Percentiles rank a stretch among this genome's conserved stretches.
phyloP scores from a whole-genome alignment of 768 basidiomycete genomes.

The Filobasidium wieringae region DNA sequence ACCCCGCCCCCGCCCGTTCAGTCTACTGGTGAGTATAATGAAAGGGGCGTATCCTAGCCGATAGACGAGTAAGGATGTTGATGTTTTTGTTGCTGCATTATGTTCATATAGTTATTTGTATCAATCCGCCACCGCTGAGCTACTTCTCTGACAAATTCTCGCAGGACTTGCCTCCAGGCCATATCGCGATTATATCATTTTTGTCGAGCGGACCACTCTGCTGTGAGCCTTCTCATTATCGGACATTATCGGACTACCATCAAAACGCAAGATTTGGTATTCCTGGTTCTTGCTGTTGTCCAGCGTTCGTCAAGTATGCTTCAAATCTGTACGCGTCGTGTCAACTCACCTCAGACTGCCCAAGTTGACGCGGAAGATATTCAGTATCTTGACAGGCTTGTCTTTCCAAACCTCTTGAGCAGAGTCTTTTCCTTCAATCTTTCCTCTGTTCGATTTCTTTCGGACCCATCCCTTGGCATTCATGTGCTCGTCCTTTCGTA shows the following conservation, averaged over 20 bases:
- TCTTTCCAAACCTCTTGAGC: slow-evolving; percentile 1
- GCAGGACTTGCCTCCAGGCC: too few species aligned
- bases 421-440: background rate
- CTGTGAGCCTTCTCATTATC: slow-evolving; percentile 46
- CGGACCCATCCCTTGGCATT: slow-evolving; percentile 25
- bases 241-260: slow-evolving; percentile 54
- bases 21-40: too few species aligned
- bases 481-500: slow-evolving; percentile 21
- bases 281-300: slow-evolving; percentile 46
- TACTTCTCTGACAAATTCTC: too few species aligned
- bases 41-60: too few species aligned
- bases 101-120: too few species aligned
- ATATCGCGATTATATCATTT: background rate
- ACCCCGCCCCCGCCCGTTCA: too few species aligned
- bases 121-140: too few species aligned
- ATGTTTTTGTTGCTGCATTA: too few species aligned
- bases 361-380: slow-evolving; percentile 45
- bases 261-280: slow-evolving; percentile 76
- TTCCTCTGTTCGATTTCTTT: slow-evolving; percentile 15
- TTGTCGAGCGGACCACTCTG: slow-evolving; percentile 49
- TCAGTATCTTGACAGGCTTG: slow-evolving; percentile 17
- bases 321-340: too few species aligned
- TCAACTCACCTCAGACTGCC: slow-evolving; percentile 43
- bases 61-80: too few species aligned
- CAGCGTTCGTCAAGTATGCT: too few species aligned